Evolutionary conservation across 495 filamentous ascomycete genomes (phyloP).

Genomic region (Penicillium pancosmium): DNA sequence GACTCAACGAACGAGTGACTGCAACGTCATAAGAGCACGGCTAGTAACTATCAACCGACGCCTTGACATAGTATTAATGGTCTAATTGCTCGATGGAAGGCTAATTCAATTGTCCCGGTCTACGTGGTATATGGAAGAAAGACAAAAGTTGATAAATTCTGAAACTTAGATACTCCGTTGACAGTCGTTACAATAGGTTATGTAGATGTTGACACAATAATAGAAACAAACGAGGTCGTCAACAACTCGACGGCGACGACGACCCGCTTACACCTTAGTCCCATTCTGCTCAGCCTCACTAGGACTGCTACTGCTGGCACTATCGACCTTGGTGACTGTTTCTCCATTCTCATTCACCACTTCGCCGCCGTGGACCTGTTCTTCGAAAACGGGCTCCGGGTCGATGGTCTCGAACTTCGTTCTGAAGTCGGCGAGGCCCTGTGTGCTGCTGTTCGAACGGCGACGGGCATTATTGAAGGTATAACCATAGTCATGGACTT

Average conservation of each 20-base stretch:
- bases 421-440: constrained; percentile 69
- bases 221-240: background rate
- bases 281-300: constrained; percentile 22
- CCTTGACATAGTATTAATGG: no score
- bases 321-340: constrained; percentile 28
- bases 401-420: constrained; percentile 90
- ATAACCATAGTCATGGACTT: constrained; percentile 78
- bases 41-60: no score
- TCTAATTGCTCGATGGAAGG: no score
- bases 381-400: constrained; percentile 85
- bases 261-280: constrained; percentile 10
- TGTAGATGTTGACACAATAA: background rate
- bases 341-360: constrained; percentile 34
- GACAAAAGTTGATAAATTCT: background rate
- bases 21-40: no score
- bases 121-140: background rate
- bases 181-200: background rate
- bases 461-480: constrained; percentile 84
- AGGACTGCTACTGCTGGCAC: constrained; percentile 29
- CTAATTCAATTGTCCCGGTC: background rate
- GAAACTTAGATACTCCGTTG: background rate
- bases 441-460: constrained; percentile 84
- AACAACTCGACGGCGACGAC: background rate
- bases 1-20: no score
- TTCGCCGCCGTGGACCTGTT: constrained; percentile 66